Percentiles rank a stretch among this genome's conserved stretches.
phyloP scores from a whole-genome alignment of 352 stramenopile genomes.

The Phytopythium helicoides region DNA sequence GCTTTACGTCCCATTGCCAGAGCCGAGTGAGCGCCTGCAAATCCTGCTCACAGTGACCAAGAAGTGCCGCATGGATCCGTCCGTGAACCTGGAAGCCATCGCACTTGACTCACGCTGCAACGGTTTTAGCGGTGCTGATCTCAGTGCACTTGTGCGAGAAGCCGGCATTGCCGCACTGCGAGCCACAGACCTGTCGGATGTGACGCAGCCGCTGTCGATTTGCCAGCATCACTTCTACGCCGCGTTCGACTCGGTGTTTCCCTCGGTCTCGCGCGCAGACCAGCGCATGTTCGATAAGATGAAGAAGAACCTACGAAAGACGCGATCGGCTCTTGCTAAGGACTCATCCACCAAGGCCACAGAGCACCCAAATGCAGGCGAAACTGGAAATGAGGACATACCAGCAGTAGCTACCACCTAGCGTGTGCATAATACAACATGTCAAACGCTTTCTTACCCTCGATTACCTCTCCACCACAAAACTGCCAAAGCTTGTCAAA shows the following conservation, averaged over 20 bases:
- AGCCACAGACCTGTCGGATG: slow-evolving; percentile 48
- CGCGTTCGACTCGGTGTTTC: slow-evolving; percentile 83
- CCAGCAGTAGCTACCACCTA: too few relatives aligned
- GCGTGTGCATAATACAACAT: too few relatives aligned
- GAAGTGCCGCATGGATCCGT: slow-evolving; percentile 58
- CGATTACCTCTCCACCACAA: too few relatives aligned
- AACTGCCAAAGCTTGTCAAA: too few relatives aligned
- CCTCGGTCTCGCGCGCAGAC: slow-evolving; percentile 78
- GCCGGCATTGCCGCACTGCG: slow-evolving; percentile 94
- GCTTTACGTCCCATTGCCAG: slow-evolving; percentile 97
- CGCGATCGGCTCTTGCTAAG: slow-evolving; percentile 16
- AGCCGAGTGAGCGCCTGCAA: slow-evolving; percentile 54
- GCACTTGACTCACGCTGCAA: slow-evolving; percentile 87
- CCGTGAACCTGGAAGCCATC: slow-evolving; percentile 90
- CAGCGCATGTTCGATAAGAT: slow-evolving; percentile 88
- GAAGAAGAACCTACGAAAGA: slow-evolving; percentile 85
- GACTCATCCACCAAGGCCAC: too few relatives aligned
- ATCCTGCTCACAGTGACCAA: slow-evolving; percentile 93
- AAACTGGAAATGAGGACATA: too few relatives aligned
- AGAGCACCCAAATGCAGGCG: too few relatives aligned
- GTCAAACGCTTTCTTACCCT: too few relatives aligned
- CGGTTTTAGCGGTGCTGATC: slow-evolving; percentile 97
- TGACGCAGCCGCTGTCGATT: slow-evolving; percentile 43
- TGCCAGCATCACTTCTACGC: slow-evolving; percentile 61
- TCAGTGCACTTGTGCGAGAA: slow-evolving; percentile 96